Percentiles rank a stretch among this genome's conserved stretches.
phyloP scores from a whole-genome alignment of 2,329 filamentous ascomycete species.

The Diplodia intermedia region DNA sequence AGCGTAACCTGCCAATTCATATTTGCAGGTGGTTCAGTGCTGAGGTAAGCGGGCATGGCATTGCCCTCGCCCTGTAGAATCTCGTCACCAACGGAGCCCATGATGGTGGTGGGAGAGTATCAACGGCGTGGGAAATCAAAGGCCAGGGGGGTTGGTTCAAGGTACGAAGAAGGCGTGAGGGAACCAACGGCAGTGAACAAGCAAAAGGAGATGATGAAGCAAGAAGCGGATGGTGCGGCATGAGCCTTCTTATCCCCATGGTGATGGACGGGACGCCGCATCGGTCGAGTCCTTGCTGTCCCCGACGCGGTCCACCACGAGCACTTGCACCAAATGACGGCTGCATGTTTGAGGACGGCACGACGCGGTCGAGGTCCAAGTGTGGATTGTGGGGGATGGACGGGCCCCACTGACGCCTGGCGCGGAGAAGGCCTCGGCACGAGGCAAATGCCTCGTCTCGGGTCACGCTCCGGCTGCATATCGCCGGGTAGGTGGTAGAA shows the following conservation, averaged over 20 bases:
- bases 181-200: background rate
- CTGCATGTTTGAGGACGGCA: background rate
- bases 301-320: background rate
- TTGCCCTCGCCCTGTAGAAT: slow-evolving; percentile 30
- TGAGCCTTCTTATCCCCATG: background rate
- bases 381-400: background rate
- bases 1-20: slow-evolving; percentile 56
- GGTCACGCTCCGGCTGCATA: background rate
- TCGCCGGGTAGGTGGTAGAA: background rate
- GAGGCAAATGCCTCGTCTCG: slow-evolving; percentile 13
- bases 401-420: background rate
- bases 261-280: background rate
- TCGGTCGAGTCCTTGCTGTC: background rate
- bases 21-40: slow-evolving; percentile 53
- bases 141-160: background rate
- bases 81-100: slow-evolving; percentile 19
- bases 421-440: slow-evolving; percentile 9
- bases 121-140: background rate
- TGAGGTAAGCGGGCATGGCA: slow-evolving; percentile 46
- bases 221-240: background rate
- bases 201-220: background rate
- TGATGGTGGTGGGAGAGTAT: background rate
- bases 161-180: too few relatives aligned
- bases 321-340: background rate
- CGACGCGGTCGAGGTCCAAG: slow-evolving; percentile 7